Conservation (phyloP, 2,329 filamentous ascomycete species). For the Emmonsiellopsis sp. region DNA sequence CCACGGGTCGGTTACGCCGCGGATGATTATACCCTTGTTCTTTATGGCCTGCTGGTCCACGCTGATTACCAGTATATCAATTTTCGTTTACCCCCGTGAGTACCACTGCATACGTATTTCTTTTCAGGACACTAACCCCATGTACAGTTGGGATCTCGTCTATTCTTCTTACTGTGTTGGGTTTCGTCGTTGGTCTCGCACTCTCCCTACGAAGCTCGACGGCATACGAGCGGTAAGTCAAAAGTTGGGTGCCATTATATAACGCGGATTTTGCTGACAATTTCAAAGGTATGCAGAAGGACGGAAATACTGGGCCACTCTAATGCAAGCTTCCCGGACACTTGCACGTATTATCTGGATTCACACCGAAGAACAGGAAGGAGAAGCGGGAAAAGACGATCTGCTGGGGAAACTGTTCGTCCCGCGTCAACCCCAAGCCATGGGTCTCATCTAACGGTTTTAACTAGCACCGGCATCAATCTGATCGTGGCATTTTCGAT, state of each 20-base stretch:
- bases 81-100: slow-evolving; percentile 34
- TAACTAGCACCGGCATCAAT: slow-evolving; percentile 55
- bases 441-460: neutral
- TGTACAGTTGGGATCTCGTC: slow-evolving; percentile 41
- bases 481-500: slow-evolving; percentile 69
- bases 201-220: slow-evolving; percentile 68
- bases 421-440: neutral
- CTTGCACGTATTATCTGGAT: slow-evolving; percentile 71
- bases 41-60: slow-evolving; percentile 58
- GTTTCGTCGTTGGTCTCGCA: slow-evolving; percentile 73
- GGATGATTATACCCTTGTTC: slow-evolving; percentile 60
- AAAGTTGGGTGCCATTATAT: neutral
- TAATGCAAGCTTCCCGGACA: slow-evolving; percentile 48
- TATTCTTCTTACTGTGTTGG: slow-evolving; percentile 64
- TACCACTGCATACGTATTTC: slow-evolving; percentile 9
- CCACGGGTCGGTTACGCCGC: slow-evolving; percentile 65
- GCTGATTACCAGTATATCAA: slow-evolving; percentile 49
- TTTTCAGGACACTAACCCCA: slow-evolving; percentile 1
- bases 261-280: slow-evolving; percentile 1
- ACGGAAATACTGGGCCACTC: slow-evolving; percentile 53
- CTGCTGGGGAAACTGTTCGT: slow-evolving; percentile 56
- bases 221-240: slow-evolving; percentile 57
- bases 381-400: slow-evolving; percentile 52
- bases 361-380: slow-evolving; percentile 54
- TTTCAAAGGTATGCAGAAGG: slow-evolving; percentile 44